phyloP scores from a whole-genome alignment of 2,329 filamentous ascomycete genomes.

The Fusarium scirpi region DNA sequence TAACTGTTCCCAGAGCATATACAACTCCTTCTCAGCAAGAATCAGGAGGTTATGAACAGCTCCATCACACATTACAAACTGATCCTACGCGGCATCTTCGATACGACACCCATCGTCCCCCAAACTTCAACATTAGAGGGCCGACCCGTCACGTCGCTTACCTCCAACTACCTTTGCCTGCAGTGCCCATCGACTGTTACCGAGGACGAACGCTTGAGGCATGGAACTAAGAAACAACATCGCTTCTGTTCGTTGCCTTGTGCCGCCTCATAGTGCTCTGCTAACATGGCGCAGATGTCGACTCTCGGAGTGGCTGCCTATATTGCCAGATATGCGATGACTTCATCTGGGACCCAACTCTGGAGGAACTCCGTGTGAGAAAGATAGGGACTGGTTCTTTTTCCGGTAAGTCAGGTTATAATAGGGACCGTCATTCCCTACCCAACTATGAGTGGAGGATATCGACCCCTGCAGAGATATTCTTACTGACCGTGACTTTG shows the following conservation, averaged over 20 bases:
- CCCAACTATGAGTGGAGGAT: background rate
- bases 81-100: constrained; percentile 77
- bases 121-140: constrained; percentile 73
- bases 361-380: constrained; percentile 79
- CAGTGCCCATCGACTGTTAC: constrained; percentile 78
- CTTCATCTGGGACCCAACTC: constrained; percentile 83
- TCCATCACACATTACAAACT: constrained; percentile 79
- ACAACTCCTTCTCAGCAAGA: constrained; percentile 72
- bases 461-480: background rate
- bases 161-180: constrained; percentile 77
- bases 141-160: constrained; percentile 69
- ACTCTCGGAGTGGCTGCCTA: constrained; percentile 78
- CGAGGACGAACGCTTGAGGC: constrained; percentile 73
- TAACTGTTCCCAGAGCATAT: constrained; percentile 72
- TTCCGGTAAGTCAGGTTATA: constrained; percentile 62
- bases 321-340: constrained; percentile 88
- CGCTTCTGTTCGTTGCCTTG: constrained; percentile 72
- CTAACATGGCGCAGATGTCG: constrained; percentile 70
- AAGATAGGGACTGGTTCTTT: constrained; percentile 76
- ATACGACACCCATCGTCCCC: constrained; percentile 71
- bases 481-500: background rate
- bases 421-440: background rate
- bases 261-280: constrained; percentile 3
- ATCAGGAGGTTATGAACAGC: constrained; percentile 73
- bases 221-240: constrained; percentile 77